phyloP scores from a whole-genome alignment of 495 filamentous ascomycete genomes.

The Monascus purpureus region DNA sequence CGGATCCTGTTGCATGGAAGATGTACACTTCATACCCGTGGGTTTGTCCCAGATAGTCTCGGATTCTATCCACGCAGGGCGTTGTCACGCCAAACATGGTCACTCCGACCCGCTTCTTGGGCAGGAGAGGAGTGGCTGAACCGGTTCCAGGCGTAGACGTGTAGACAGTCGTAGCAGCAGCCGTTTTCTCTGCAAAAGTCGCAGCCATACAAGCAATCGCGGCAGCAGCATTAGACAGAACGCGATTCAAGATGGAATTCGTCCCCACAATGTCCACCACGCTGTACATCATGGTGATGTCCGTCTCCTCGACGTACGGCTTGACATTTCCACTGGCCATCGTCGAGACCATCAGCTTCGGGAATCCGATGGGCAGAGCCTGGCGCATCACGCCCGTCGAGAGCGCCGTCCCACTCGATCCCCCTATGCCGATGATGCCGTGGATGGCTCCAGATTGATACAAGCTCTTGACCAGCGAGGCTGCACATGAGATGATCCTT shows the following conservation, averaged over 20 bases:
- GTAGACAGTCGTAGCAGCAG: background rate
- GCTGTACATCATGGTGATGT: conserved; percentile 55
- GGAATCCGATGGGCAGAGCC: conserved; percentile 45
- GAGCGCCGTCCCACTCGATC: conserved; percentile 44
- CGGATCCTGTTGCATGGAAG: conserved; percentile 56
- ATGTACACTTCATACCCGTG: conserved; percentile 42
- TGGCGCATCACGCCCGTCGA: conserved; percentile 42
- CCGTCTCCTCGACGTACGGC: conserved; percentile 45
- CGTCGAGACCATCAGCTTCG: conserved; percentile 57
- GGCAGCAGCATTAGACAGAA: conserved; percentile 47
- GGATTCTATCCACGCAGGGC: conserved; percentile 37
- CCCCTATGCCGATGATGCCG: conserved; percentile 41
- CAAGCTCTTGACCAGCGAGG: conserved; percentile 18
- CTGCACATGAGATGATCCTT: conserved; percentile 30
- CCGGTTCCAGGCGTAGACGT: background rate
- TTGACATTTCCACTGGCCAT: conserved; percentile 48
- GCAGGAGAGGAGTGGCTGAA: background rate
- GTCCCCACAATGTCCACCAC: conserved; percentile 56
- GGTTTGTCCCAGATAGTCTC: conserved; percentile 24
- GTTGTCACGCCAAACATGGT: conserved; percentile 70
- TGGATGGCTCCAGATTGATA: conserved; percentile 25
- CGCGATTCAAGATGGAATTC: conserved; percentile 39
- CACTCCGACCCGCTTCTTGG: conserved; percentile 39
- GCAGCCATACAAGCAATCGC: conserved; percentile 42
- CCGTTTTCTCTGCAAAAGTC: no score